Evolutionary conservation across 768 basidiomycete genomes (phyloP), one percentile per base, ranked within the genome.

Genomic region (Mycena filopes): DNA sequence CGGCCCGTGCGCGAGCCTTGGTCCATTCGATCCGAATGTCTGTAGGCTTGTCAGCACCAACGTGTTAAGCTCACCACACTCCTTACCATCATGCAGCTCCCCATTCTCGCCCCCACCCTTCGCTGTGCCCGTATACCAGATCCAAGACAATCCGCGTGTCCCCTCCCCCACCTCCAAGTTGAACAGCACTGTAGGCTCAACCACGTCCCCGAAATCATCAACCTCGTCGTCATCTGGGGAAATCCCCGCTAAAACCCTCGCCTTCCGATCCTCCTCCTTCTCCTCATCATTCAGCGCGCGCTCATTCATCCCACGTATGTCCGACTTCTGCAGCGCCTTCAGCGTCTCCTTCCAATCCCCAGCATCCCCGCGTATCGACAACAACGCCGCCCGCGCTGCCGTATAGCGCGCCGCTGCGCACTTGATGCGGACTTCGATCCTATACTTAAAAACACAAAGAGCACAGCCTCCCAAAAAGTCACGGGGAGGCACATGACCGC

Each of bases 261-360:
- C n/a, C n/a, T n/a, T n/a, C n/a, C n/a, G n/a, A n/a, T 55, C 55
- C 7, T 55, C 55, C 41, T 55, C 55, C 55, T 45, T 45, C 42
- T 55, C 55, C 42, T 42, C 20, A 0, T 45, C 42, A 20, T 55
- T 55, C 18, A 55, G 55, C 18, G 55, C 45, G 13, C 55, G 12
- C 42, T 55, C 55, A n/a, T 55, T 55, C 55, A 55, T 55, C 40
- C 55, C 55, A 11, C 55, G 42, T 1, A 55, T 31, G 16, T 55
- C 55, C 38, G n/a, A n/a, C n/a, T n/a, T n/a, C n/a, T n/a, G n/a
- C n/a, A n/a, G n/a, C n/a, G n/a, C n/a, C n/a, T n/a, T n/a, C n/a
- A n/a, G n/a, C n/a, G n/a, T n/a, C n/a, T n/a, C n/a, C n/a, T n/a
- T n/a, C n/a, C n/a, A n/a, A n/a, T n/a, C n/a, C n/a, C n/a, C n/a